Conservation (phyloP, 495 filamentous ascomycete genomes). For the Antarctomyces pellizariae region DNA sequence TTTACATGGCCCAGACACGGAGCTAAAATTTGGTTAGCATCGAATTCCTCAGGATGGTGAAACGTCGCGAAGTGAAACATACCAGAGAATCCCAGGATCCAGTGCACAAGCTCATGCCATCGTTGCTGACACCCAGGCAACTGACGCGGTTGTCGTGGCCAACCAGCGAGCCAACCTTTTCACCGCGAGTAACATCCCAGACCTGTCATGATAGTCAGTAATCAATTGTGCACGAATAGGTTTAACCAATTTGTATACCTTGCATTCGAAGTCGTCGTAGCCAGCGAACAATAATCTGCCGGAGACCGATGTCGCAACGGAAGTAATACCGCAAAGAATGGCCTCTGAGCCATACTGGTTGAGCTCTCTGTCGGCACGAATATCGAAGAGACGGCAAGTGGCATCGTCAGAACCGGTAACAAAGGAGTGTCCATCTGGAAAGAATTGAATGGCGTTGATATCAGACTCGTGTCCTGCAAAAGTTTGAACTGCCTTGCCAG, state of each 20-base stretch:
- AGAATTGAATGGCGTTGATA: conserved; percentile 98
- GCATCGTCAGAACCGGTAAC: conserved; percentile 97
- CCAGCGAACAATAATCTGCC: conserved; percentile 89
- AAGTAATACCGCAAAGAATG: conserved; percentile 93
- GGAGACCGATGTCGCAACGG: conserved; percentile 93
- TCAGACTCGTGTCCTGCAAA: conserved; percentile 97
- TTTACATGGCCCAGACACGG: conserved; percentile 52
- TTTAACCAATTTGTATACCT: conserved; percentile 41
- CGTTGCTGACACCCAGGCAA: conserved; percentile 94
- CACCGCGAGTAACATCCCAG: conserved; percentile 90
- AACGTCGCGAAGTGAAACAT: conserved; percentile 18
- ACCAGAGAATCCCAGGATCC: conserved; percentile 98
- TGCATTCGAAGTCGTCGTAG: conserved; percentile 99
- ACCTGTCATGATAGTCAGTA: conserved; percentile 32
- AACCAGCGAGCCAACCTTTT: conserved; percentile 86
- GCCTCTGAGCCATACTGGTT: conserved; percentile 94
- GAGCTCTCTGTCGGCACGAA: conserved; percentile 85
- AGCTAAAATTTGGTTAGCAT: conserved; percentile 29
- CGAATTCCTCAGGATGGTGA: background rate
- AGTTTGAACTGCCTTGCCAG: conserved; percentile 94
- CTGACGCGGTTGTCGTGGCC: conserved; percentile 98
- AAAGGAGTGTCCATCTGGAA: conserved; percentile 96
- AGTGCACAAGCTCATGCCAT: conserved; percentile 96
- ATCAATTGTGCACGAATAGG: background rate
- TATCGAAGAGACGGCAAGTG: conserved; percentile 92